These are phyloP conservation scores for Bondarzewia mesenterica DNA, from an alignment of 1,284 basidiomycete genomes.

Conservation along the genomic window DNA sequence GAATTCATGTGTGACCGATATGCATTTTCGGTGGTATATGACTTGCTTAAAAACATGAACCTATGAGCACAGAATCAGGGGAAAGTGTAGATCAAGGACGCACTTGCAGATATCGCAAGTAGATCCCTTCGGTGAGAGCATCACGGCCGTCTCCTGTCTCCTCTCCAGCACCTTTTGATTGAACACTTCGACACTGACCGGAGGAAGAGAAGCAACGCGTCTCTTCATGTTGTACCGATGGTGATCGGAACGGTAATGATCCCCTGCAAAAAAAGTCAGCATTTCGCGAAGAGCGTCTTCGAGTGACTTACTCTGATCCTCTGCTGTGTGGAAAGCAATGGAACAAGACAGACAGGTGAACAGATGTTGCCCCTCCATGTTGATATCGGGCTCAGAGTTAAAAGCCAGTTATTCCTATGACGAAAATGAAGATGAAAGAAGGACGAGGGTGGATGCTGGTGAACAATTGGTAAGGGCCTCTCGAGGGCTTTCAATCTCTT, in stretches of 20 bases:
- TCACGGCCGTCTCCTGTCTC: conserved; percentile 64
- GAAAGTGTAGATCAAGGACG: conserved; percentile 15
- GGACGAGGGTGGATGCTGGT: no score
- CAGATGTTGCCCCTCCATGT: conserved; percentile 21
- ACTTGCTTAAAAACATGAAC: conserved; percentile 56
- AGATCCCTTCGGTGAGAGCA: conserved; percentile 54
- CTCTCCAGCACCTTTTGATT: conserved; percentile 88
- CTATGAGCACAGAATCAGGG: conserved; percentile 2
- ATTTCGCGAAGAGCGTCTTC: not conserved
- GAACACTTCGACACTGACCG: conserved; percentile 76
- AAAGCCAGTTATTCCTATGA: no score
- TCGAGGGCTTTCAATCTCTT: no score
- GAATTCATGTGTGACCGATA: conserved; percentile 84
- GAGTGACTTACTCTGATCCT: conserved; percentile 69
- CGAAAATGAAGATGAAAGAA: no score
- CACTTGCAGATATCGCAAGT: conserved; percentile 82
- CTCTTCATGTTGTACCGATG: conserved; percentile 99
- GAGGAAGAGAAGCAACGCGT: conserved; percentile 85
- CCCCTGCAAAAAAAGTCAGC: conserved; percentile 37
- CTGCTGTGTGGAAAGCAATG: conserved; percentile 80
- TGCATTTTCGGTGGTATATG: conserved; percentile 85
- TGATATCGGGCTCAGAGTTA: no score
- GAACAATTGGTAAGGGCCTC: no score
- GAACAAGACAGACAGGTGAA: conserved; percentile 93
- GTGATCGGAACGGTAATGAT: conserved; percentile 90